Conservation (phyloP, 495 filamentous ascomycete species). For the Pseudomonodictys pantanalensis region DNA sequence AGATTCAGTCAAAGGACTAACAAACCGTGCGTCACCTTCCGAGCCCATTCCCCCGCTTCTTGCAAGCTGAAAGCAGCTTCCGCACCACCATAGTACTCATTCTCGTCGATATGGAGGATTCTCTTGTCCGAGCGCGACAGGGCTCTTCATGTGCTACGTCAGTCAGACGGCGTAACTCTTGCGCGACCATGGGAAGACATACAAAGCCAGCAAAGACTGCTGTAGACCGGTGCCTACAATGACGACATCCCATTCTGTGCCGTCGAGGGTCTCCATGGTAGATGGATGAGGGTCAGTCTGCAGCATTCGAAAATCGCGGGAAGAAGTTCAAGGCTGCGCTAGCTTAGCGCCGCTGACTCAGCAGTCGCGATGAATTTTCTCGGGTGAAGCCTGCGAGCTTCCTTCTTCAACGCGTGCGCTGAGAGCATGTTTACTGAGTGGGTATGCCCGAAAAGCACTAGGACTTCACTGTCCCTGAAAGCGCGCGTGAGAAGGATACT, state of each 20-base stretch:
- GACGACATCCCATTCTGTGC: conserved; percentile 85
- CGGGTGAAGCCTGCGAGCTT: background rate
- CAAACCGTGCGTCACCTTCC: conserved; percentile 49
- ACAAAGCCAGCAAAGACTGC: conserved; percentile 93
- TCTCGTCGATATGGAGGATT: conserved; percentile 83
- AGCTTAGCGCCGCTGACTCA: background rate
- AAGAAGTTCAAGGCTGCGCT: conserved; percentile 8
- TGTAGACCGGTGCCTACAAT: conserved; percentile 85
- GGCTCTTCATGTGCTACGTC: conserved; percentile 69
- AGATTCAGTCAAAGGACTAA: background rate
- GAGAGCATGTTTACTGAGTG: conserved; percentile 38
- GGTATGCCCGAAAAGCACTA: conserved; percentile 43
- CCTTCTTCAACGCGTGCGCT: conserved; percentile 29
- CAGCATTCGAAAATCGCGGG: no score
- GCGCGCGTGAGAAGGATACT: conserved; percentile 68
- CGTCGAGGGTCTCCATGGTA: conserved; percentile 74
- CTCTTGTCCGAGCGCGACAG: conserved; percentile 89
- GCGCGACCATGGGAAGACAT: conserved; percentile 45
- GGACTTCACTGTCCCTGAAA: conserved; percentile 67
- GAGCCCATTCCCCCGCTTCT: conserved; percentile 74
- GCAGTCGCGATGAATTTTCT: background rate
- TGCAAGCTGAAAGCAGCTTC: conserved; percentile 86
- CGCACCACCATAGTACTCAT: conserved; percentile 79
- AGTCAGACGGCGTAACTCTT: conserved; percentile 60
- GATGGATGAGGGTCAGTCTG: conserved; percentile 26